Percentiles rank a stretch among this genome's conserved stretches.
phyloP scores from a whole-genome alignment of 805 yeast genomes.

The Metschnikowia proteae region DNA sequence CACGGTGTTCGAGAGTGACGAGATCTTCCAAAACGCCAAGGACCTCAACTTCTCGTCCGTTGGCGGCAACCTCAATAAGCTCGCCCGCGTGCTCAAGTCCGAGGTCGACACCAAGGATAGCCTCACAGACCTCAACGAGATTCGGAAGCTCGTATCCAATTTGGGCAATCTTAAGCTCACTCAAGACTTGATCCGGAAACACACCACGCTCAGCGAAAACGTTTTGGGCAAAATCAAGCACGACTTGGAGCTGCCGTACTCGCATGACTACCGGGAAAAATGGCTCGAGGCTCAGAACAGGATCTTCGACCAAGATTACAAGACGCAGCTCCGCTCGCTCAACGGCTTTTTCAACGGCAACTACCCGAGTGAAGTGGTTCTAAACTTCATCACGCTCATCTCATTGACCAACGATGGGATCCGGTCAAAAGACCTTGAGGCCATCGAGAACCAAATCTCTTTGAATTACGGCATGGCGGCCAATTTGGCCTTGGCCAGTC shows the following conservation, averaged over 20 bases:
- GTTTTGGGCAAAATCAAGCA: conserved; percentile 47
- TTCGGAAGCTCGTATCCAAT: conserved; percentile 67
- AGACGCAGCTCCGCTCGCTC: conserved; percentile 25
- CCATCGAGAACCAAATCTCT: conserved; percentile 51
- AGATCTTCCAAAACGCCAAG: conserved; percentile 49
- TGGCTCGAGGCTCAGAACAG: conserved; percentile 67
- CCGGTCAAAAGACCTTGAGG: conserved; percentile 56
- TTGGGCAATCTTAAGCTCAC: conserved; percentile 62
- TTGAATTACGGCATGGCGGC: conserved; percentile 63
- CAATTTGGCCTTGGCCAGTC: conserved; percentile 43
- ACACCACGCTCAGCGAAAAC: conserved; percentile 69
- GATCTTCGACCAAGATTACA: conserved; percentile 46
- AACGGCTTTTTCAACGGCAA: conserved; percentile 39
- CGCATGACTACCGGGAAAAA: conserved; percentile 37
- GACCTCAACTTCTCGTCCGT: conserved; percentile 74
- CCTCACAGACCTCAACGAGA: conserved; percentile 38
- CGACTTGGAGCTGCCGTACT: conserved; percentile 15
- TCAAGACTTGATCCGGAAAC: conserved; percentile 67
- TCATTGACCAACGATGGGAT: conserved; percentile 68
- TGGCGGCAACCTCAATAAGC: conserved; percentile 64
- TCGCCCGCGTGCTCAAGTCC: conserved; percentile 67
- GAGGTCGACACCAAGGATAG: conserved; percentile 49
- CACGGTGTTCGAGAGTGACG: conserved; percentile 38
- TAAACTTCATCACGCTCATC: conserved; percentile 55
- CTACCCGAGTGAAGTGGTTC: conserved; percentile 37